Conservation (phyloP, 345 rosid species). For the Citrus reticulata region DNA sequence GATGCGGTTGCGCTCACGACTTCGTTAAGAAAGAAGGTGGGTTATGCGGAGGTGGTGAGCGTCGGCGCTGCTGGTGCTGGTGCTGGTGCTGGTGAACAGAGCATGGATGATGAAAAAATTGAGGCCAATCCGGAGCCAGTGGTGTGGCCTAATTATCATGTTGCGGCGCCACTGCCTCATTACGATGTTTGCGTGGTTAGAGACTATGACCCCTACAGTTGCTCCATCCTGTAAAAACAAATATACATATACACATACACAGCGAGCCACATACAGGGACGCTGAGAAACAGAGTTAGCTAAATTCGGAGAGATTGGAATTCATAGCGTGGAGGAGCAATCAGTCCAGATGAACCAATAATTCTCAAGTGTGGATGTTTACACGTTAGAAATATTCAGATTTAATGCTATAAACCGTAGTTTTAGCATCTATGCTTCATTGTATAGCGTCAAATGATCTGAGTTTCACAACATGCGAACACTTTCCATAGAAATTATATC, state of each 20-base stretch:
- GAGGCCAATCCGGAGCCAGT: not conserved
- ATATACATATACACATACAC: too few relatives aligned
- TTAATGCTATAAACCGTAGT: not conserved
- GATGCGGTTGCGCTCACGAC: constrained; percentile 29
- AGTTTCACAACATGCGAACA: too few relatives aligned
- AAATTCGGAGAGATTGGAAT: not conserved
- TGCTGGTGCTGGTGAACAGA: too few relatives aligned
- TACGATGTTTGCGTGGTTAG: not conserved
- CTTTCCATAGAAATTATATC: too few relatives aligned
- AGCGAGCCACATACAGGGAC: not conserved
- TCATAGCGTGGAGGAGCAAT: too few relatives aligned
- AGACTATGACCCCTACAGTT: not conserved
- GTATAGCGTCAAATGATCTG: too few relatives aligned
- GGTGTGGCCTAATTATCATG: not conserved
- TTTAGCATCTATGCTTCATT: too few relatives aligned
- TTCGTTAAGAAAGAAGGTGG: constrained; percentile 32
- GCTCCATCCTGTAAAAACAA: constrained; percentile 17
- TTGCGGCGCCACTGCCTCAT: not conserved
- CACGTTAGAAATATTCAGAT: not conserved
- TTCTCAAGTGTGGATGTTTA: not conserved
- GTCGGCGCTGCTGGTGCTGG: not conserved
- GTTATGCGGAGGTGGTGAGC: constrained; percentile 24
- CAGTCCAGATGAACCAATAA: too few relatives aligned
- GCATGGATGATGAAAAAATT: not conserved
- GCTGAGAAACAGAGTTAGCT: not conserved